Evolutionary conservation across 768 basidiomycete species (phyloP).

Genomic region (Hydnomerulius pinastri): DNA sequence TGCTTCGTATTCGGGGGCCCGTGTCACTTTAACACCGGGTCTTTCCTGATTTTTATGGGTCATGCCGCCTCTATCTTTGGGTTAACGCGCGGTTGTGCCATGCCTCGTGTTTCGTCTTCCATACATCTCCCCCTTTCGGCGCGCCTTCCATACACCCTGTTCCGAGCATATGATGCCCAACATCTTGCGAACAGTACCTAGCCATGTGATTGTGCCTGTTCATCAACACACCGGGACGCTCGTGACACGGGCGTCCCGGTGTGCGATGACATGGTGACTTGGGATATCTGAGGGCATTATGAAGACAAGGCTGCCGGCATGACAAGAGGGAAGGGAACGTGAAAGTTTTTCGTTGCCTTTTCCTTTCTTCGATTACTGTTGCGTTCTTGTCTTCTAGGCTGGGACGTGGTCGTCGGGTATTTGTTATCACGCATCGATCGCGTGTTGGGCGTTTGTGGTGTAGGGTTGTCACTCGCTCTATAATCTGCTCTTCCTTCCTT

Average conservation of each 20-base stretch:
- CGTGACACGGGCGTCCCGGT: background rate
- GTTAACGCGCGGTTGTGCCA: too few species aligned
- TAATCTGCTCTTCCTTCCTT: background rate
- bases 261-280: too few species aligned
- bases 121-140: background rate
- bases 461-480: background rate
- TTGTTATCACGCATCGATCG: background rate
- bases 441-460: background rate
- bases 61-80: background rate
- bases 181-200: background rate
- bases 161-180: background rate
- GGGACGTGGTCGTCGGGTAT: constrained; percentile 1
- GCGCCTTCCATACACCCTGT: background rate
- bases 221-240: background rate
- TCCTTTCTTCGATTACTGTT: background rate
- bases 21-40: background rate
- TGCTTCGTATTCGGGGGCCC: background rate
- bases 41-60: background rate
- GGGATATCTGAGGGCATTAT: too few species aligned
- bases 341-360: background rate
- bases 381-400: constrained; percentile 12
- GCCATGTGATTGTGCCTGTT: constrained; percentile 4
- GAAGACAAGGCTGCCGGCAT: background rate
- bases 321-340: background rate
- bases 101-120: constrained; percentile 3